Conservation (phyloP, 768 basidiomycete genomes). For the Lactarius psammicola region DNA sequence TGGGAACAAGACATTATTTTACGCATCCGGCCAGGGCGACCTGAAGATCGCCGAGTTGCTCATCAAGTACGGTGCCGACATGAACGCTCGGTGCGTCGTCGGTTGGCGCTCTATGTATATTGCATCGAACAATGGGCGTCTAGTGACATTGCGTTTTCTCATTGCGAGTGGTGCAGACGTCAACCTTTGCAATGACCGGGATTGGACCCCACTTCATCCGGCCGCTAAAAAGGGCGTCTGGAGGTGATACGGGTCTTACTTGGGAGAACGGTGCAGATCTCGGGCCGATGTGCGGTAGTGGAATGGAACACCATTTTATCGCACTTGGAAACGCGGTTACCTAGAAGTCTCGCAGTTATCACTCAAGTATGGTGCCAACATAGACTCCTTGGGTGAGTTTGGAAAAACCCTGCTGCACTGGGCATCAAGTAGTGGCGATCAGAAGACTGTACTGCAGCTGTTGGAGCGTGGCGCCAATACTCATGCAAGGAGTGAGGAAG, state of each 20-base stretch:
- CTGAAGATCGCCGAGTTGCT: neutral
- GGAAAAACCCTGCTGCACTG: neutral
- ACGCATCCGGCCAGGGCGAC: neutral
- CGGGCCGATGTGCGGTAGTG: too few relatives aligned
- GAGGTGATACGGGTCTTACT: too few relatives aligned
- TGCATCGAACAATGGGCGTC: neutral
- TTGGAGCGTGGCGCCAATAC: neutral
- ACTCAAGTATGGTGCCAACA: too few relatives aligned
- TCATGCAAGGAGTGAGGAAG: neutral
- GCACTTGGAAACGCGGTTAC: neutral
- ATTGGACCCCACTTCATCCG: neutral
- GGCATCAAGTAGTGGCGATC: neutral
- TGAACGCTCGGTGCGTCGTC: neutral
- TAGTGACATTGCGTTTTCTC: neutral
- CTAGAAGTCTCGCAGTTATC: neutral
- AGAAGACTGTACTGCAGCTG: neutral
- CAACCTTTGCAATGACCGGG: neutral
- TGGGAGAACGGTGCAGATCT: too few relatives aligned
- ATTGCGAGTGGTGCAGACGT: neutral
- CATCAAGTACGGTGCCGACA: slow-evolving; percentile 1
- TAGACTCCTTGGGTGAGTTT: neutral
- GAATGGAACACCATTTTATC: too few relatives aligned
- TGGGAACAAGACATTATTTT: neutral
- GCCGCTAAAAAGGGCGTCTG: neutral
- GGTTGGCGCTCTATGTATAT: neutral